Evolutionary conservation across 169 alveolate genomes (phyloP), one percentile per base, ranked within the genome.

Genomic region (Babesia bovis): DNA sequence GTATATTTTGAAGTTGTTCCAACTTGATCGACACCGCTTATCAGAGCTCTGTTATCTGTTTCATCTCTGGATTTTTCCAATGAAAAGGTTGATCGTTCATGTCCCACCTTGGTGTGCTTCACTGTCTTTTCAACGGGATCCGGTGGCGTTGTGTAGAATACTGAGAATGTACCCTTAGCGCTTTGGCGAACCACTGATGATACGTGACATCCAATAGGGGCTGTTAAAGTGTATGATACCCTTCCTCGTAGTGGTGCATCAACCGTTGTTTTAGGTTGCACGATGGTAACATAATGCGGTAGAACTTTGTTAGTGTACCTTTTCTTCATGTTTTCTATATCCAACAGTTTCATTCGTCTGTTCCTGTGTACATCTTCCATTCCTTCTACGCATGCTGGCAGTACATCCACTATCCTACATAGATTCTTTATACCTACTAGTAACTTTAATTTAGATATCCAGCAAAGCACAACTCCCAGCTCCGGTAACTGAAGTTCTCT

Each of bases 371-470:
- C 58, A n/a, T 30, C 45, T 3, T 28, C 73, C 61, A 52, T 28
- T 1, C 45, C 41, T 6, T 35, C 36, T 15, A 23, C 35, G 35
- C 25, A n/a, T 26, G 61, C 41, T 9, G 58, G 73, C 30, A 49
- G n/a, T 2, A 63, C 15, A 19, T 63, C 73, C 17, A 63, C 50
- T 0, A 49, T 23, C 3, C 60, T 21, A 28, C 42, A 0, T n/a
- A 32, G 3, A 55, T 63, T 44, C 28, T 44, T 63, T 2, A 36
- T 7, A 19, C 73, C 73, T 0, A 63, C 73, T 33, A 63, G 17
- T 0, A 63, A 21, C 33, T n/a, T 28, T 50, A 44, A 30, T 12
- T 10, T 33, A 12, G 58, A 32, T 23, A 63, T 32, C 73, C 73
- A 63, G 60, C 60, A 63, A 19, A 63, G 4, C 1, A 35, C 30